phyloP scores from a whole-genome alignment of 768 basidiomycete species.

The Tubosaeta sp. region DNA sequence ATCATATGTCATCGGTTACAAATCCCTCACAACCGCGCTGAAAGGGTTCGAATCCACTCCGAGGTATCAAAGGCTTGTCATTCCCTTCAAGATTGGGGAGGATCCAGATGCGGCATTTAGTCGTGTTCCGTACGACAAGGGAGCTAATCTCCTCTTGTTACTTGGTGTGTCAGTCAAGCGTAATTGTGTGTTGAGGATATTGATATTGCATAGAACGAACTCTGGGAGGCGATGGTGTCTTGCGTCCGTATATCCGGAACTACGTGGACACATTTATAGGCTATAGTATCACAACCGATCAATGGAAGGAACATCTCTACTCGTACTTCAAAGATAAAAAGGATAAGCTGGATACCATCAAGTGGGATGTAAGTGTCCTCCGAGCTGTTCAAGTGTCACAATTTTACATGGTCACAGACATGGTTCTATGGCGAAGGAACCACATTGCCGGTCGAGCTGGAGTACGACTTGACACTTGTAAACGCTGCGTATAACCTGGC shows the following conservation, averaged over 20 bases:
- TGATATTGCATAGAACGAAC: slow-evolving; percentile 37
- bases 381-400: not conserved
- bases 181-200: too few species aligned
- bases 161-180: slow-evolving; percentile 46
- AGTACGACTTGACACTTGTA: slow-evolving; percentile 53
- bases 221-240: slow-evolving; percentile 52
- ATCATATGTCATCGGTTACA: slow-evolving; percentile 72
- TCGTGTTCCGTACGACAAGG: slow-evolving; percentile 83
- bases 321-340: slow-evolving; percentile 42
- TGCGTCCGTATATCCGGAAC: slow-evolving; percentile 53
- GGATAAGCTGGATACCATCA: slow-evolving; percentile 47
- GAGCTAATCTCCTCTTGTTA: slow-evolving; percentile 83
- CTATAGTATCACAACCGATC: slow-evolving; percentile 51
- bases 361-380: slow-evolving; percentile 49
- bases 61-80: slow-evolving; percentile 73
- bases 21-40: slow-evolving; percentile 68
- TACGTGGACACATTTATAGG: slow-evolving; percentile 55
- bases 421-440: slow-evolving; percentile 58
- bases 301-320: slow-evolving; percentile 58
- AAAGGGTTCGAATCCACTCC: slow-evolving; percentile 54
- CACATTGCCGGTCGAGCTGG: slow-evolving; percentile 43
- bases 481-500: slow-evolving; percentile 49
- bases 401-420: slow-evolving; percentile 27
- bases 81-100: slow-evolving; percentile 64
- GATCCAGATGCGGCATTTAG: slow-evolving; percentile 77